Conservation (phyloP, 495 filamentous ascomycete genomes). For the Podospora conica region DNA sequence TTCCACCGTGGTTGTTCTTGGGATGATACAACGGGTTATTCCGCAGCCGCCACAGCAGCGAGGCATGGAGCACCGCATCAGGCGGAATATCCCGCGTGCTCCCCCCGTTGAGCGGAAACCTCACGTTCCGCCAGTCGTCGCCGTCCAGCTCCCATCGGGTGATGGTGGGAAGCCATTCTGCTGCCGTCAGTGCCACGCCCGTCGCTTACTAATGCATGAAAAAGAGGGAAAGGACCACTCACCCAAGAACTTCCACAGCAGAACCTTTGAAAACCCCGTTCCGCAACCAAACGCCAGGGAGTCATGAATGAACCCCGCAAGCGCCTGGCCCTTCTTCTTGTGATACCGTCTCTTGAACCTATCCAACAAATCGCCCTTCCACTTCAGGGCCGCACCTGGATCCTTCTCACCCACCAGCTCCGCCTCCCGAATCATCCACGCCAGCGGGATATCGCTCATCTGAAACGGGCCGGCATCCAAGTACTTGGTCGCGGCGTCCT, state of each 20-base stretch:
- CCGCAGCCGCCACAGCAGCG: constrained; percentile 6
- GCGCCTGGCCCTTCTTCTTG: constrained; percentile 8
- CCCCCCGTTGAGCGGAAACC: constrained; percentile 14
- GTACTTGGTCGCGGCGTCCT: constrained; percentile 3
- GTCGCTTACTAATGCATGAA: neutral
- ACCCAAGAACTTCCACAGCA: constrained; percentile 15
- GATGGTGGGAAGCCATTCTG: constrained; percentile 12
- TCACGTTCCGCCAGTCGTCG: constrained; percentile 10
- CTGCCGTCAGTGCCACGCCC: neutral
- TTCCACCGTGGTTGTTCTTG: constrained; percentile 14
- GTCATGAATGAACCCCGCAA: constrained; percentile 6
- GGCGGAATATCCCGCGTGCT: constrained; percentile 8
- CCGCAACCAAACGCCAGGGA: constrained; percentile 10
- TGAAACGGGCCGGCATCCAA: constrained; percentile 9
- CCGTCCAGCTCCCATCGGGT: constrained; percentile 13
- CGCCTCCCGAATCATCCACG: constrained; percentile 15
- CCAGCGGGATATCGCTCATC: constrained; percentile 17
- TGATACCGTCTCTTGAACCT: constrained; percentile 8
- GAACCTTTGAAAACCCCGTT: constrained; percentile 8
- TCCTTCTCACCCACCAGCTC: constrained; percentile 10
- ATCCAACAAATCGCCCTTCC: constrained; percentile 1
- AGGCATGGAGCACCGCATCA: constrained; percentile 14
- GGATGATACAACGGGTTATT: constrained; percentile 5
- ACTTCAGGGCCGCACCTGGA: constrained; percentile 5
- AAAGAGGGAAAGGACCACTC: neutral